Evolutionary conservation across 352 stramenopile species (phyloP).

Genomic region (Globisporangium cystogenes): DNA sequence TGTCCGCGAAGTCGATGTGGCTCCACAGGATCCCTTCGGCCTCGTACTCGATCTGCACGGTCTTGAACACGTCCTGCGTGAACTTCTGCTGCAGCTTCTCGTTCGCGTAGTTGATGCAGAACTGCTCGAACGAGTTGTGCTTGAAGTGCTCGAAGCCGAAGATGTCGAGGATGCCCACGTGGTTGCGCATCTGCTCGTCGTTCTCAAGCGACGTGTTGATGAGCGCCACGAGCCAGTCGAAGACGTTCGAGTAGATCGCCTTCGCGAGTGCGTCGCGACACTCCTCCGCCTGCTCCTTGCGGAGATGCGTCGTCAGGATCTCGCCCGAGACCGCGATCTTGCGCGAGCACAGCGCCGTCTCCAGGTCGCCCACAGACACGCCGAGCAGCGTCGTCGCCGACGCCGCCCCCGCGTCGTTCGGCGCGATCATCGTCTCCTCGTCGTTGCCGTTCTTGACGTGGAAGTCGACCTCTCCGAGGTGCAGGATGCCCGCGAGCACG

Average conservation of each 20-base stretch:
- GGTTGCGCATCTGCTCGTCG: conserved; percentile 74
- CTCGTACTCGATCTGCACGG: conserved; percentile 94
- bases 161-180: conserved; percentile 97
- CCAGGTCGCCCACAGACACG: conserved; percentile 84
- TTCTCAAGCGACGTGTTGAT: conserved; percentile 91
- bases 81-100: conserved; percentile 87
- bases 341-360: conserved; percentile 89
- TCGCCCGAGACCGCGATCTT: conserved; percentile 84
- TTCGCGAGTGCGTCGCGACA: conserved; percentile 91
- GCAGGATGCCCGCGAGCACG: conserved; percentile 90
- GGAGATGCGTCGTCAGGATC: conserved; percentile 54
- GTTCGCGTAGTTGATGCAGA: conserved; percentile 83
- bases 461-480: conserved; percentile 90
- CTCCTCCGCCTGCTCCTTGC: conserved; percentile 68
- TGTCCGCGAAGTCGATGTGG: conserved; percentile 90
- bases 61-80: conserved; percentile 89
- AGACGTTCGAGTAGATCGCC: conserved; percentile 91
- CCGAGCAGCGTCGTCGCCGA: conserved; percentile 84
- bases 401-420: conserved; percentile 32
- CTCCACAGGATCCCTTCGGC: conserved; percentile 91
- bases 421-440: conserved; percentile 64
- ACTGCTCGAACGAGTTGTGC: conserved; percentile 88
- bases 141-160: conserved; percentile 99
- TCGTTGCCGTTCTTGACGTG: conserved; percentile 57
- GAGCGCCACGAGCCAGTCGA: conserved; percentile 87